Evolutionary conservation across 371 early-diverging fungal genomes (phyloP), one percentile per base, ranked within the genome.

Genomic region (Batkoa obscura): DNA sequence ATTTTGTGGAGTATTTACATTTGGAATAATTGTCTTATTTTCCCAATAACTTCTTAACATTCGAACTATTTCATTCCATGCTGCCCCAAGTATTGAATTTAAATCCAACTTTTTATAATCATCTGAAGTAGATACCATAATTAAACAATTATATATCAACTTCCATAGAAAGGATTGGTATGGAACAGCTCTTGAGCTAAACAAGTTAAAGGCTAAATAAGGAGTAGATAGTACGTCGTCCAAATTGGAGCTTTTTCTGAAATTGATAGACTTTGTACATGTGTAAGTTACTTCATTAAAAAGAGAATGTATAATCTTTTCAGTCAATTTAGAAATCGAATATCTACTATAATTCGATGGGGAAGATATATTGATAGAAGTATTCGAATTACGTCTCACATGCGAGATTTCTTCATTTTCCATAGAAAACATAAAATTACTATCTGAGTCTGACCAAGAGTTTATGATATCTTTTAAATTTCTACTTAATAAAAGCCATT

Each of bases 81-180:
- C 53, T 2, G 74, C 67, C 50, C 76, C 71, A 17, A 82, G 60
- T 48, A 82, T 75, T 0, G 73, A 72, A 8, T 76, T 64, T 13
- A 69, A 67, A 3, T 70, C 63, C n/a, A 61, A 68, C 60, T 68
- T 63, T 15, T 68, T 58, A 34, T 67, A 66, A 8, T 68, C 65
- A 30, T 69, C 64, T 10, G 67, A 60, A 37, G 72, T 68, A 2
- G 75, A 68, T 0, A 74, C 64, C 0, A 72, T 69, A 35, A 76
- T 70, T 9, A 82, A 50, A 6, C 78, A 65, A 38, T 73, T 67
- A 36, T 72, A 64, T 30, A 78, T 51, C 46, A 84, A 60, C 10
- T 78, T 74, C 84, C 84, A 85, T 23, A 86, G 67, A 50, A 86
- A 66, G 1, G 84, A 83, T 31, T 66, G 67, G 43, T 67, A 68